These are phyloP conservation scores for Monosporascus sp. DNA, from an alignment of 2,329 filamentous ascomycete species.

Conservation along the genomic window DNA sequence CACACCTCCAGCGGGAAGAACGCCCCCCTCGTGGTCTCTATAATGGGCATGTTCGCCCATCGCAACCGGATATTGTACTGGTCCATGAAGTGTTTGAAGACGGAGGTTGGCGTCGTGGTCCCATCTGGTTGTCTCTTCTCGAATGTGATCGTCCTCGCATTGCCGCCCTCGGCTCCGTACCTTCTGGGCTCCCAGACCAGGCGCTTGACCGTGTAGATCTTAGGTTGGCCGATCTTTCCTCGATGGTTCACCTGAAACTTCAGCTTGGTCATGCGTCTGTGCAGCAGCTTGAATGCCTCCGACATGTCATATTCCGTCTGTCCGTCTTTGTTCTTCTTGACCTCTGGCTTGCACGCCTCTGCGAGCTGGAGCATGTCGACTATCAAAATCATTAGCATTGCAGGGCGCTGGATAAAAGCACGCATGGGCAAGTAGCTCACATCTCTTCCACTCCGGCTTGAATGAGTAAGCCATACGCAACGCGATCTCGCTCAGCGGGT, in stretches of 20 bases:
- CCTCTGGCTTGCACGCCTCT: slow-evolving; percentile 31
- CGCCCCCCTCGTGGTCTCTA: slow-evolving; percentile 50
- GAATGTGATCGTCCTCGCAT: slow-evolving; percentile 52
- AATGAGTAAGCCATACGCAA: slow-evolving; percentile 11
- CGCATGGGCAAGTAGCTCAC: slow-evolving; percentile 16
- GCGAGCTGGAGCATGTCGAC: slow-evolving; percentile 22
- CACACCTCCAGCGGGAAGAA: slow-evolving; percentile 60
- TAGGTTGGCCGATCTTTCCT: slow-evolving; percentile 38
- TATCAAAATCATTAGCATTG: slow-evolving; percentile 26
- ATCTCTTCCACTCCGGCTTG: slow-evolving; percentile 23
- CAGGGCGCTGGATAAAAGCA: not conserved
- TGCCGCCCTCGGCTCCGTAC: slow-evolving; percentile 41
- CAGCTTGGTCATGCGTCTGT: slow-evolving; percentile 46
- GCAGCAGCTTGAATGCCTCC: slow-evolving; percentile 48
- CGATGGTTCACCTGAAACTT: slow-evolving; percentile 53
- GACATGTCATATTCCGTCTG: slow-evolving; percentile 31
- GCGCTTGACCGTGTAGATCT: slow-evolving; percentile 47
- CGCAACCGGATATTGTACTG: slow-evolving; percentile 48
- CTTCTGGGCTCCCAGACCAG: slow-evolving; percentile 42
- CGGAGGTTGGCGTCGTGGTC: slow-evolving; percentile 30
- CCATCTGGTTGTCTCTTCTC: slow-evolving; percentile 37
- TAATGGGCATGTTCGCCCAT: slow-evolving; percentile 47
- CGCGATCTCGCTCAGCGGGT: slow-evolving; percentile 33
- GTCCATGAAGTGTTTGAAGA: slow-evolving; percentile 52
- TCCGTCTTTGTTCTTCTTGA: slow-evolving; percentile 12